Conservation (phyloP, 192 early-diverging fungal genomes). For the Gorgonomyces haynaldii region DNA sequence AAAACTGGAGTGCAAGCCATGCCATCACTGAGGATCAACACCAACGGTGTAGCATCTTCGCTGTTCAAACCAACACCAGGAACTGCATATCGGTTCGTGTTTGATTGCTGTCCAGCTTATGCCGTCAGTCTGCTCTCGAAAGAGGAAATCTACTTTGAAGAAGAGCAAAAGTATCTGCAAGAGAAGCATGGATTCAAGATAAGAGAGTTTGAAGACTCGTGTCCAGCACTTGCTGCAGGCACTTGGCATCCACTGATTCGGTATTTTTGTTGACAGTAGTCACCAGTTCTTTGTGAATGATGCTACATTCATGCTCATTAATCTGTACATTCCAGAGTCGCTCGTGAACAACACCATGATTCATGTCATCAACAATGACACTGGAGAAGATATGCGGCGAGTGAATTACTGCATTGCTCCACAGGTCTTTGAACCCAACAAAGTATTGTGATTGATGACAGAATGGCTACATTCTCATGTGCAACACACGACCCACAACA, state of each 20-base stretch:
- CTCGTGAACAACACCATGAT: conserved; percentile 22
- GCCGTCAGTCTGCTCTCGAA: conserved; percentile 30
- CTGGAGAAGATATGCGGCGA: conserved; percentile 24
- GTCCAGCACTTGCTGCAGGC: conserved; percentile 26
- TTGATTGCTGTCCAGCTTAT: conserved; percentile 33
- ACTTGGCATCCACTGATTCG: conserved; percentile 34
- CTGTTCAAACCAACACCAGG: conserved; percentile 22
- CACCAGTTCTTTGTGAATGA: conserved; percentile 23
- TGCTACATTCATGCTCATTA: conserved; percentile 24
- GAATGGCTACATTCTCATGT: conserved; percentile 38
- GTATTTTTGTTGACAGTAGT: conserved; percentile 6
- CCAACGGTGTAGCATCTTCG: conserved; percentile 24
- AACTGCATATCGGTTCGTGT: conserved; percentile 27
- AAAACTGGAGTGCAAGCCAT: conserved; percentile 5
- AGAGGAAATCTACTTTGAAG: conserved; percentile 34
- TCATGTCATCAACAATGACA: conserved; percentile 37
- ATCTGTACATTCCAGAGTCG: conserved; percentile 33
- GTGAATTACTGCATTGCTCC: conserved; percentile 28
- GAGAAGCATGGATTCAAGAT: conserved; percentile 29
- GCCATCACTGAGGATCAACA: conserved; percentile 20
- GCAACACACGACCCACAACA: conserved; percentile 21
- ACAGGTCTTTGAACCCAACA: conserved; percentile 23
- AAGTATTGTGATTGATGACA: conserved; percentile 19
- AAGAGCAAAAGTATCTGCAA: conserved; percentile 35
- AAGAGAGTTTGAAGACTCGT: conserved; percentile 37